Evolutionary conservation across 1,284 basidiomycete species (phyloP).

Genomic region (Irpex sp.): DNA sequence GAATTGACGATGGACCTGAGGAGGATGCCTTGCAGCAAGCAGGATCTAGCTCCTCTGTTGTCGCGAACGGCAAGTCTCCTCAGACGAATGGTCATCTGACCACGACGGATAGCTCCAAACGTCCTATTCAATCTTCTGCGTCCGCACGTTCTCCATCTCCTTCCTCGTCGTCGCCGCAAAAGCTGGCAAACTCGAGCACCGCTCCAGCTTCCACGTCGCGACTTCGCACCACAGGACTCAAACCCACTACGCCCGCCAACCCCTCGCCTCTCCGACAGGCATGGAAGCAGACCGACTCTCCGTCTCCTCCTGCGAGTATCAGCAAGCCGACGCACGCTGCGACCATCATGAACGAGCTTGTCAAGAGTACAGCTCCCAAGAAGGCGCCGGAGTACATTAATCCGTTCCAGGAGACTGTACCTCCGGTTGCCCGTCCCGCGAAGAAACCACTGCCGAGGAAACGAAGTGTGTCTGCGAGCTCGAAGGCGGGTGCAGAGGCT

Average conservation of each 20-base stretch:
- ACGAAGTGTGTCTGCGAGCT: conserved; percentile 23
- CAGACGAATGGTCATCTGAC: not conserved
- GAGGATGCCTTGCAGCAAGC: conserved; percentile 18
- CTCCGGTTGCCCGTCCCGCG: conserved; percentile 27
- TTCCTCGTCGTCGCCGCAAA: not conserved
- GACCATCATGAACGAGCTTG: conserved; percentile 58
- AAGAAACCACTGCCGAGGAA: conserved; percentile 34
- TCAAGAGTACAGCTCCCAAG: conserved; percentile 61
- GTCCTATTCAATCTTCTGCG: not conserved
- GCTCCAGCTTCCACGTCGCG: conserved; percentile 25
- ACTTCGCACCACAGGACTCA: conserved; percentile 38
- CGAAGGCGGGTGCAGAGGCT: conserved; percentile 15
- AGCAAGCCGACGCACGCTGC: conserved; percentile 56
- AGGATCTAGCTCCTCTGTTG: conserved; percentile 8
- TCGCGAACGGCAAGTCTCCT: not conserved
- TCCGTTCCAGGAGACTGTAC: conserved; percentile 65
- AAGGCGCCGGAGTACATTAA: conserved; percentile 55
- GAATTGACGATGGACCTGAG: conserved; percentile 44
- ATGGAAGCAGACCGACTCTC: conserved; percentile 46
- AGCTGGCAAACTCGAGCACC: not conserved
- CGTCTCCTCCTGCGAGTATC: conserved; percentile 39
- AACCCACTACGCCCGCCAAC: conserved; percentile 51
- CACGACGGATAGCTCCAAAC: not conserved
- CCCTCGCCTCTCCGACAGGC: conserved; percentile 69
- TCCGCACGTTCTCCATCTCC: not conserved